Evolutionary conservation across 2,329 filamentous ascomycete genomes (phyloP), one percentile per base, ranked within the genome.

Genomic region (Diaporthe amygdali): DNA sequence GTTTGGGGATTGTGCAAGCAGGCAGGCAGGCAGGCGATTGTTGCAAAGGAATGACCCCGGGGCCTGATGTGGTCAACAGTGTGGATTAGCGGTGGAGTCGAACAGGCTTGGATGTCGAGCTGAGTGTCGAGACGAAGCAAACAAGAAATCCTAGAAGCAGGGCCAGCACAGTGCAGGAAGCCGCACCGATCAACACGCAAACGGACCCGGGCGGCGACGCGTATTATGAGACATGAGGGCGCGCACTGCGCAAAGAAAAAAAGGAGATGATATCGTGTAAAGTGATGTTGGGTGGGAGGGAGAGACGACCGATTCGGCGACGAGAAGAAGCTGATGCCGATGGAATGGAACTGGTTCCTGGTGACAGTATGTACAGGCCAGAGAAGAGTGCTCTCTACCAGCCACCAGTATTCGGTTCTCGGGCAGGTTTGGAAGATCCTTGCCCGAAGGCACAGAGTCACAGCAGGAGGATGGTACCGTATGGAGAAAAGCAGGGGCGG

Each of bases 81-180:
- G 71, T 70, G 56, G 69, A 70, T 66, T 54, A 32, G 27, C 10
- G 44, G 71, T 69, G 69, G 69, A 68, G 71, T 56, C 56, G 46
- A 55, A 68, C 32, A 37, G 68, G 34, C 30, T 46, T 25, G 34
- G 37, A 39, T 61, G 47, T 64, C 68, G 47, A 55, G 67, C 68
- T 64, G 68, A 69, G 71, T 47, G 49, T 54, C 34, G 34, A 63
- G 68, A 39, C 20, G 44, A 54, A 47, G 46, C 41, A 61, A 68
- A 59, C 71, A 71, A 71, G 71, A 64, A 63, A 55, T 25, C 8
- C 59, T 51, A 25, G 59, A 59, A 46, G 69, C 44, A n/a, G 41
- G 41, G 49, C 25, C 30, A 25, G 66, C 59, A 49, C 47, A 44
- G 68, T 30, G 59, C 59, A 63, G 27, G 41, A n/a, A 47, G 59